phyloP scores from a whole-genome alignment of 2,329 filamentous ascomycete genomes.

The Xylariaceae sp. region DNA sequence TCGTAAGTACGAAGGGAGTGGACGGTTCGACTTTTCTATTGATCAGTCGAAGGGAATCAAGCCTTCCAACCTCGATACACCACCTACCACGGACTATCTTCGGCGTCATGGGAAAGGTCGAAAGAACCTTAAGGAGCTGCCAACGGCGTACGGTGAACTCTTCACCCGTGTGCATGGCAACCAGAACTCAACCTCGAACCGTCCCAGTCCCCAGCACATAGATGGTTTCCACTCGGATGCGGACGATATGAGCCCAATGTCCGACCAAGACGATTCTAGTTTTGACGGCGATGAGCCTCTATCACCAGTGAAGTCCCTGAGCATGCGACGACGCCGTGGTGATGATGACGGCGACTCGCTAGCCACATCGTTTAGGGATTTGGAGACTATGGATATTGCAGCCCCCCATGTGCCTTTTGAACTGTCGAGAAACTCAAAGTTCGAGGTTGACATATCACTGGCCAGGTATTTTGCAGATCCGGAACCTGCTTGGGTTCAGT shows the following conservation, averaged over 20 bases:
- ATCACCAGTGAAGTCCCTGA: conserved; percentile 56
- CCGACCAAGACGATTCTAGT: conserved; percentile 63
- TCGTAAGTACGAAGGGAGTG: conserved; percentile 65
- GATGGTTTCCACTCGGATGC: conserved; percentile 52
- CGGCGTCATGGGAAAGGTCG: conserved; percentile 54
- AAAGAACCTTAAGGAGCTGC: conserved; percentile 46
- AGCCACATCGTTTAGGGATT: conserved; percentile 58
- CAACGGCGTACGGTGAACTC: conserved; percentile 46
- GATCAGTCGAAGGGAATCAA: conserved; percentile 43
- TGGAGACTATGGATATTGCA: conserved; percentile 54
- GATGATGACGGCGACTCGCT: conserved; percentile 64
- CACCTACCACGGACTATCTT: conserved; percentile 57
- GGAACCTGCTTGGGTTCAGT: conserved; percentile 57
- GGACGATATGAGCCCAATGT: conserved; percentile 59
- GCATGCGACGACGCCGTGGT: conserved; percentile 48
- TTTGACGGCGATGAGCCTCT: conserved; percentile 56
- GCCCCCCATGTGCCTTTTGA: conserved; percentile 58
- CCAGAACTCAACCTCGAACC: conserved; percentile 45
- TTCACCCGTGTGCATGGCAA: conserved; percentile 47
- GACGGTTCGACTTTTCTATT: conserved; percentile 57
- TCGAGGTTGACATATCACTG: conserved; percentile 58
- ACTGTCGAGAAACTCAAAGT: conserved; percentile 55
- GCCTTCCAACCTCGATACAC: conserved; percentile 41
- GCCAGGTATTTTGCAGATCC: conserved; percentile 65
- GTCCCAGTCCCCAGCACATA: conserved; percentile 48